Evolutionary conservation across 257 asterid species (phyloP), one percentile per base, ranked within the genome.

Genomic region (Nicotiana otophora): DNA sequence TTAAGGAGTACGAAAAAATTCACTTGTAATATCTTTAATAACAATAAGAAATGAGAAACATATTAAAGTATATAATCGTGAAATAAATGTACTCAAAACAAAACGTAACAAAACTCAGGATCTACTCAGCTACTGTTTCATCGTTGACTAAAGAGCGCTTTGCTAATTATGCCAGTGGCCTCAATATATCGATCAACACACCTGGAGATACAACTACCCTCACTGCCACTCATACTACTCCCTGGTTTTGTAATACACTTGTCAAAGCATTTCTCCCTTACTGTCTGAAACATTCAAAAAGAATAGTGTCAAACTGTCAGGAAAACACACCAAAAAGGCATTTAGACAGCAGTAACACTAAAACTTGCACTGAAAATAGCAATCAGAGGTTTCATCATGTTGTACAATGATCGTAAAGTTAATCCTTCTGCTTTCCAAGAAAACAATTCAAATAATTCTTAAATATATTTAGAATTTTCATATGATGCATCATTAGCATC

Each of bases 201-300:
- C 91, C 98, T 91, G 65, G 99, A 91, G 83, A 93, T 82, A 89
- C 98, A 95, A 82, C 99, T 95, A 85, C 96, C 86, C 81, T 95
- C 98, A 12, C 97, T 86, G 57, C 97, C 92, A 69, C 97, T 92
- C 83, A 95, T 85, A 84, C 97, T 92, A 69, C 92, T 93, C 63
- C 99, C 97, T 1, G 98, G 99, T 84, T 92, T 93, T 17, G 91
- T 92, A 88, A 95, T 90, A 54, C 99, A 95, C 90, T 92, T 95
- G 15, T 95, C 97, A 75, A 92, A 93, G 90, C 99, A 92, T 89
- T 95, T 95, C 60, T 91, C 99, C 81, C 95, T 87, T 20, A 95
- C 92, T 46, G 97, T 95, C 99, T 95, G 87, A 54, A 69, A 81
- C 42, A 48, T 39, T 39, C 0, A 46, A 48, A 54, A 9, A 16